phyloP scores from a whole-genome alignment of 176 grass and related monocot genomes.

The Elymus sibiricus region DNA sequence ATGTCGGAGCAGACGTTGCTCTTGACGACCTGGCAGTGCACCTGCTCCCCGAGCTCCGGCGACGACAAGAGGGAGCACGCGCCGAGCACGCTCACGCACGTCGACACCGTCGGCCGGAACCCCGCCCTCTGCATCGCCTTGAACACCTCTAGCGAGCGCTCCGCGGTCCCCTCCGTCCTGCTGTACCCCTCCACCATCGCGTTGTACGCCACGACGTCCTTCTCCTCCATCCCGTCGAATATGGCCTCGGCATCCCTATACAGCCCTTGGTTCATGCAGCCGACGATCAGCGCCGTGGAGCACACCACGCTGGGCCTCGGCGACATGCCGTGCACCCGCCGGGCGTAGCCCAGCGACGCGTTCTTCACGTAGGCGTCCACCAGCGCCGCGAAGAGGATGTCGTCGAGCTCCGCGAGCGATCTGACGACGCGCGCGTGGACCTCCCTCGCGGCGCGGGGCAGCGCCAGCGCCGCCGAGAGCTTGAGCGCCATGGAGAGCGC shows the following conservation, averaged over 20 bases:
- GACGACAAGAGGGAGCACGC: slow-evolving; percentile 66
- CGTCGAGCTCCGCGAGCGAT: slow-evolving; percentile 38
- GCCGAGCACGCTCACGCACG: slow-evolving; percentile 70
- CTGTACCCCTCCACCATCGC: slow-evolving; percentile 83
- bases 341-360: slow-evolving; percentile 42
- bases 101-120: slow-evolving; percentile 53
- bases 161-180: slow-evolving; percentile 40
- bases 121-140: slow-evolving; percentile 50
- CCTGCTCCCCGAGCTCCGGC: slow-evolving; percentile 58
- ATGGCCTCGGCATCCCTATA: slow-evolving; percentile 48
- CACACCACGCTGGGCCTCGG: slow-evolving; percentile 51
- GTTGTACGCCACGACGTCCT: slow-evolving; percentile 69
- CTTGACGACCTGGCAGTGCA: slow-evolving; percentile 76
- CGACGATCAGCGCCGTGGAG: slow-evolving; percentile 73
- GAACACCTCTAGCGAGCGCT: slow-evolving; percentile 52
- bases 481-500: slow-evolving; percentile 86
- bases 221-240: slow-evolving; percentile 40
- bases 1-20: slow-evolving; percentile 35
- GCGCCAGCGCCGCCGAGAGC: slow-evolving; percentile 40
- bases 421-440: slow-evolving; percentile 61
- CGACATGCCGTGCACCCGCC: slow-evolving; percentile 37
- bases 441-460: slow-evolving; percentile 36
- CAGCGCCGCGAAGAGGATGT: slow-evolving; percentile 55
- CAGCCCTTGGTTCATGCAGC: slow-evolving; percentile 64
- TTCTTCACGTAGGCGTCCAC: slow-evolving; percentile 85